Base-by-base conservation (phyloP, 2,329 filamentous ascomycete genomes). In the Didymella pinodella region DNA sequence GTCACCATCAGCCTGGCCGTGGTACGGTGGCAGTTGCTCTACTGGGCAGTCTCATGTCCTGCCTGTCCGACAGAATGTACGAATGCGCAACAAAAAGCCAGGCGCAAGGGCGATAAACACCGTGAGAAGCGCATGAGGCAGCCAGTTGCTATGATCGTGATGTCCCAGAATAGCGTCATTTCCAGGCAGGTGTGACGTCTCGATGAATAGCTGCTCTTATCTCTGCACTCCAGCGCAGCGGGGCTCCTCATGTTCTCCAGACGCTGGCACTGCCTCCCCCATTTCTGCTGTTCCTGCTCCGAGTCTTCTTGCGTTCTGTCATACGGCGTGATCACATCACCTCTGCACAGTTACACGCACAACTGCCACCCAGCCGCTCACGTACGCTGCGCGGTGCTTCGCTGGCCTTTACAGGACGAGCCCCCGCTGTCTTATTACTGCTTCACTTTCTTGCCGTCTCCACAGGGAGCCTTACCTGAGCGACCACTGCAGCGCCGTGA, bases 351-450 rank as follows among this genome's bases (percentile, higher is more conserved):
- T 51, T 51, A 52, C 47, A 60, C 51, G 53, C 47, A 52, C 48
- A 52, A 43, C 26, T 47, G 47, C 46, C 29, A 51, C 49, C 55
- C 32, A 51, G 38, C 49, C 40, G 51, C 46, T 47, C 50, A 48
- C 46, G 41, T 47, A 49, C 45, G 46, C 56, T 48, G 55, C 55
- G 44, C 38, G 25, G 38, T 16, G 32, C 25, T 44, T 28, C 28
- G 56, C 46, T 48, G 56, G 56, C 50, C 38, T 26, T 50, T 40
- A 50, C 45, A 53, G 32, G 55, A 53, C 55, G 57, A 51, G 57
- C 51, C 57, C 47, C 57, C 57, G 57, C 51, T 55, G 57, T 55
- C 52, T 59, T 60, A 48, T 56, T 56, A 36, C 54, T 54, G 58
- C 53, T 57, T 53, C 48, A 56, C 53, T 25, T 48, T 36, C 44